Evolutionary conservation across 306 rosid species (phyloP).

Genomic region (Trifolium fragiferum): DNA sequence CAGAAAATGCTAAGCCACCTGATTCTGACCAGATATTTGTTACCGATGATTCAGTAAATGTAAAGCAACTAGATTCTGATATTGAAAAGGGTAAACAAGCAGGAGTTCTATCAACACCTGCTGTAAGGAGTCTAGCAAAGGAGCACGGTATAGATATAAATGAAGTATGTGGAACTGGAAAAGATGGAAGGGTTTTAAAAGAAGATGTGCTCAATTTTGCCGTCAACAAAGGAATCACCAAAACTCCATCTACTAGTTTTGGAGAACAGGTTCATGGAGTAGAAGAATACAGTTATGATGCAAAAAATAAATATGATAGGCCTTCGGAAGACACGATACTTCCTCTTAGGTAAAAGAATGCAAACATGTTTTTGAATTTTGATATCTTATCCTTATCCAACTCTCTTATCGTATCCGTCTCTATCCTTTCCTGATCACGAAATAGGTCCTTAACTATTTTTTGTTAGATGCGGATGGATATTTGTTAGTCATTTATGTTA

Average conservation of each 20-base stretch:
- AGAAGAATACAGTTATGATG: constrained; percentile 40
- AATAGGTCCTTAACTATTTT: neutral
- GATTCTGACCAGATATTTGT: constrained; percentile 53
- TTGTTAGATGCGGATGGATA: constrained; percentile 21
- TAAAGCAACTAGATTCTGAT: constrained; percentile 43
- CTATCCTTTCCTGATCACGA: neutral
- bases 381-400: neutral
- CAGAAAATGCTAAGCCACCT: constrained; percentile 48
- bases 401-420: neutral
- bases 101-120: constrained; percentile 78
- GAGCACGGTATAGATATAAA: constrained; percentile 72
- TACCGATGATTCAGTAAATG: constrained; percentile 44
- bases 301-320: constrained; percentile 45
- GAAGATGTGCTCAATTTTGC: constrained; percentile 76
- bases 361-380: constrained; percentile 22
- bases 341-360: constrained; percentile 68
- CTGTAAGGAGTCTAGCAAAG: constrained; percentile 81
- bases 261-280: constrained; percentile 47
- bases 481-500: constrained; percentile 12
- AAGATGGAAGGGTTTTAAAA: constrained; percentile 79
- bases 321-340: constrained; percentile 59
- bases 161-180: constrained; percentile 77
- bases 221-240: constrained; percentile 57
- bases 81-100: constrained; percentile 41
- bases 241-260: constrained; percentile 45